Evolutionary conservation across 2,329 filamentous ascomycete genomes (phyloP), one percentile per base, ranked within the genome.

Genomic region (Periconia digitata): DNA sequence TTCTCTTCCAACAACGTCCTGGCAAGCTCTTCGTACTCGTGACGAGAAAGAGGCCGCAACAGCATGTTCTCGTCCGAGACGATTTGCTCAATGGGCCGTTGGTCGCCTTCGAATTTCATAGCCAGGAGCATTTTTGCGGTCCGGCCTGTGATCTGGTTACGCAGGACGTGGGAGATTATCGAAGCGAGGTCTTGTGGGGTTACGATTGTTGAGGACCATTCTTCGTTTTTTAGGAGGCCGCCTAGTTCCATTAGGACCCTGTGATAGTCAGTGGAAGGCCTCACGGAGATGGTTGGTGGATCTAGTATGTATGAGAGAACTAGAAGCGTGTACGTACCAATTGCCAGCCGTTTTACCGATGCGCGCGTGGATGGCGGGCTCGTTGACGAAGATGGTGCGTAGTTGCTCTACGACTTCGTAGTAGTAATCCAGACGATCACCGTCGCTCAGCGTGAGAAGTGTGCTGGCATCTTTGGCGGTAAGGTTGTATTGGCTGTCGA

Each of bases 401-500:
- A 67, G 62, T 40, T 52, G 44, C 37, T 53, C 59, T 16, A 89
- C 76, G 0, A 90, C 82, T 21, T 82, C 79, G 63, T 87, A 85
- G 63, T 91, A 95, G 69, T 92, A 96, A 57, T 96, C 86, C 3
- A 94, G 74, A 36, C 92, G 82, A 7, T 85, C 85, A 7, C 92
- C 92, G 46, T 87, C 82, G 54, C 97, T 89, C 1, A 95, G 76
- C 7, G 83, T 80, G 40, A 92, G 79, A 27, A 99, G 76, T 0
- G 91, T 88, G 55, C 89, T 81, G 1, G 92, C 92, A 63, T 99
- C 94, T 66, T 94, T 94, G 7, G 83, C 68, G 0, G 85, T 87
- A 12, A 99, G 75, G 0, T 83, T 83, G 60, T 89, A 91, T n/a
- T 67, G 65, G 15, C 16, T n/a, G 2, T 79, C 71, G 1, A 84